Base-by-base conservation (phyloP, 164 flowering plant species). In the Sedum album region DNA sequence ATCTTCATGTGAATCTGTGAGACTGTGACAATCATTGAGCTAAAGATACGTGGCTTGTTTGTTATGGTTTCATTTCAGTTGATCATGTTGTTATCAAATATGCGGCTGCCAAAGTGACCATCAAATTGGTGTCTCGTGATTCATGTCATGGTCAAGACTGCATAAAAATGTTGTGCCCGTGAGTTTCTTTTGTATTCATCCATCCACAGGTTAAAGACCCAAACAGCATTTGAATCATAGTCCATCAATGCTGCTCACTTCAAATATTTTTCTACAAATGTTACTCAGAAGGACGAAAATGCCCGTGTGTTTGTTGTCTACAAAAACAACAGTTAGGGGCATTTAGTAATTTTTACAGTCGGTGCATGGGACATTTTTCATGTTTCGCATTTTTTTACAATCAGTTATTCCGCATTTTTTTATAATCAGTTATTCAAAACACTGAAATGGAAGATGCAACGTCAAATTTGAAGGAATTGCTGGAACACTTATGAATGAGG, bases 401-500 rank as follows among this genome's bases (percentile, higher is more conserved):
- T n/a, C n/a, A n/a, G n/a, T n/a, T n/a, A n/a, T n/a, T n/a, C n/a
- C n/a, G n/a, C n/a, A n/a, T n/a, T n/a, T n/a, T n/a, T n/a, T n/a
- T n/a, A n/a, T n/a, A n/a, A n/a, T n/a, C n/a, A n/a, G n/a, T n/a
- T n/a, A n/a, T 51, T 51, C 57, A 21, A 1, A n/a, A 51, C 10
- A 51, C 57, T 23, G 25, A n/a, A 51, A 2, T 42, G 10, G 46
- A 14, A 6, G 1, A n/a, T 51, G 4, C 28, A 21, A 51, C 21
- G 57, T 9, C 26, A 23, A 51, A 5, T 7, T 51, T 51, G n/a
- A 25, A 51, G 1, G 21, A n/a, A 5, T 51, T 51, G 57, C 5
- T 28, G 62, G 31, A 57, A 30, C 62, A 57, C 5, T 57, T 26
- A 57, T 57, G 62, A 57, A 57, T 57, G 62, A 57, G 62, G 62